These are phyloP conservation scores for Ananas comosus DNA, from an alignment of 176 grass and related monocot species.

Conservation along the genomic window DNA sequence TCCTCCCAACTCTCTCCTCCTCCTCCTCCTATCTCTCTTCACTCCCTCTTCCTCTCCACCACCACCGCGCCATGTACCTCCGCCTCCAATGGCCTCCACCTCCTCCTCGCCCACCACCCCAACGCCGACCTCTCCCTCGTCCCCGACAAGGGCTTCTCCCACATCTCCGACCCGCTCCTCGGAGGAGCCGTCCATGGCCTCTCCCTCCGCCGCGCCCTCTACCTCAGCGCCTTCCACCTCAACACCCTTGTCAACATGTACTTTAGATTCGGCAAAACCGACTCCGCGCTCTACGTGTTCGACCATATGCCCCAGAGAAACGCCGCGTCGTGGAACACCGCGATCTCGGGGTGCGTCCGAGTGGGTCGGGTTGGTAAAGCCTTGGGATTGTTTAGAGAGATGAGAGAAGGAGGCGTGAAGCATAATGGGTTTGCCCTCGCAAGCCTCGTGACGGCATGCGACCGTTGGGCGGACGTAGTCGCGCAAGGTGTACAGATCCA, in stretches of 20 bases:
- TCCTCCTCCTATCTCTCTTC: constrained; percentile 5
- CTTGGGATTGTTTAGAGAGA: constrained; percentile 20
- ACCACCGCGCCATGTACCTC: neutral
- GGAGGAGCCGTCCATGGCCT: constrained; percentile 40
- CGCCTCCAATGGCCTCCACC: neutral
- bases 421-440: constrained; percentile 57
- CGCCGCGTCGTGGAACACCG: constrained; percentile 54
- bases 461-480: constrained; percentile 21
- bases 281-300: constrained; percentile 42
- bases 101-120: constrained; percentile 28
- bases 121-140: constrained; percentile 47
- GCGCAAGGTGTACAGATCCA: constrained; percentile 33
- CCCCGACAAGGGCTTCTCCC: constrained; percentile 35
- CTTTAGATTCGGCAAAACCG: constrained; percentile 19
- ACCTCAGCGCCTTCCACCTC: constrained; percentile 45
- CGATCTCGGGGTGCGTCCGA: constrained; percentile 46
- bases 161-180: constrained; percentile 22
- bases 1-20: neutral
- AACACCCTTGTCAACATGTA: constrained; percentile 67
- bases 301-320: constrained; percentile 49
- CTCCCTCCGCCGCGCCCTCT: constrained; percentile 30
- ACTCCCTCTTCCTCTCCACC: neutral
- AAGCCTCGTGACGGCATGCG: constrained; percentile 41
- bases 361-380: constrained; percentile 22
- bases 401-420: constrained; percentile 33